Evolutionary conservation across 148 eudicot genomes (phyloP).

Genomic region (Diospyros lotus): DNA sequence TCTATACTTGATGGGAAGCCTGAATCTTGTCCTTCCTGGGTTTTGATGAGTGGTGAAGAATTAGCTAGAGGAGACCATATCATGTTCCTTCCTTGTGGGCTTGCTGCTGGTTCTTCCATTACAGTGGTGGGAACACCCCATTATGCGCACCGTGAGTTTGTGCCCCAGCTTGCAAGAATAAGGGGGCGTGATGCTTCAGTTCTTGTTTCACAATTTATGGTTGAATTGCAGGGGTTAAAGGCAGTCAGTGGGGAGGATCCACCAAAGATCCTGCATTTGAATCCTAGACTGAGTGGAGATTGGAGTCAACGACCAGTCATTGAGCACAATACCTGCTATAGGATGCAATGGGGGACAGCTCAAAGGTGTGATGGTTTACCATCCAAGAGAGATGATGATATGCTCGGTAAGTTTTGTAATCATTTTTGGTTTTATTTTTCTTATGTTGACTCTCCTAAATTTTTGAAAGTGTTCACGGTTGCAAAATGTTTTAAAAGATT

Average conservation of each 20-base stretch:
- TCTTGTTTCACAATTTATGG: conserved; percentile 82
- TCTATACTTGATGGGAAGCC: conserved; percentile 61
- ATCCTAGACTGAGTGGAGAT: conserved; percentile 94
- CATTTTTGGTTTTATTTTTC: conserved; percentile 3
- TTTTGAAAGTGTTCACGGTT: background rate
- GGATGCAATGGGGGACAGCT: conserved; percentile 98
- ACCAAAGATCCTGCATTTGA: conserved; percentile 88
- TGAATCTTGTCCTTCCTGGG: conserved; percentile 80
- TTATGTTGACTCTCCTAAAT: background rate
- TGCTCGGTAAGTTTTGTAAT: conserved; percentile 55
- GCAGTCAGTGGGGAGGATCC: conserved; percentile 93
- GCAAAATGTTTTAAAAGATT: background rate
- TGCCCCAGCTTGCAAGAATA: conserved; percentile 58
- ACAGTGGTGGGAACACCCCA: conserved; percentile 87
- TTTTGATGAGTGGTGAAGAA: conserved; percentile 55
- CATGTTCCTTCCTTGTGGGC: conserved; percentile 94
- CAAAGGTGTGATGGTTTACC: conserved; percentile 90
- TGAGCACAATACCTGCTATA: conserved; percentile 93
- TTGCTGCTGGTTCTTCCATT: conserved; percentile 86
- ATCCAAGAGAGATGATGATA: conserved; percentile 59
- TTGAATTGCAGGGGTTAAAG: conserved; percentile 93
- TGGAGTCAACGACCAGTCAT: conserved; percentile 85
- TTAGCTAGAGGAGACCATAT: conserved; percentile 44
- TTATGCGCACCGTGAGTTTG: conserved; percentile 75
- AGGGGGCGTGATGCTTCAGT: conserved; percentile 49